Evolutionary conservation across 73 alveolate species (phyloP).

Genomic region (Stentor coeruleus): DNA sequence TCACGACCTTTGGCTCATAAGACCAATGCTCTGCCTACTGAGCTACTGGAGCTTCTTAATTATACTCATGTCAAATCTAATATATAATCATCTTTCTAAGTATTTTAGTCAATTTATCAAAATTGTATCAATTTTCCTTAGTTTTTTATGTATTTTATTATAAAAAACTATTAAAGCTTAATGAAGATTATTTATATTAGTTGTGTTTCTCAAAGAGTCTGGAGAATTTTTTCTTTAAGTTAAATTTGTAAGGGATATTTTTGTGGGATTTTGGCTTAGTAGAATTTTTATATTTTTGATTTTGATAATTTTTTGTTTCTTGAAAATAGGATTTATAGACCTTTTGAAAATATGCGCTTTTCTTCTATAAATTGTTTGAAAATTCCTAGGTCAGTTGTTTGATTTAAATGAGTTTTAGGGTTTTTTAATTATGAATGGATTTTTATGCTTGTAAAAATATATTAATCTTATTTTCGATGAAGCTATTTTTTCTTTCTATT

Average conservation of each 20-base stretch:
- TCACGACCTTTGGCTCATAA: constrained; percentile 30
- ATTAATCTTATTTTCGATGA: not conserved
- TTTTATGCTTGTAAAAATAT: no score
- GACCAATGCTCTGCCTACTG: constrained; percentile 30
- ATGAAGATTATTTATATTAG: not conserved
- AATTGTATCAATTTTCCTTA: no score
- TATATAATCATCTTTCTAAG: no score
- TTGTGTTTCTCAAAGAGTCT: constrained; percentile 1
- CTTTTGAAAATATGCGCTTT: not conserved
- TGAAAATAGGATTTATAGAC: not conserved
- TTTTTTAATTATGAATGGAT: no score
- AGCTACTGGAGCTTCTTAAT: constrained; percentile 7
- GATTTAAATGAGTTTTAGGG: not conserved
- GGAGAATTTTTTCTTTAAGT: not conserved
- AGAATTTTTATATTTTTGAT: no score
- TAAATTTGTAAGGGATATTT: not conserved
- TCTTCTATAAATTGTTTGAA: no score
- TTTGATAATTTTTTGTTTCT: no score
- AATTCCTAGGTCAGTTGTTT: not conserved
- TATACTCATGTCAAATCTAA: no score
- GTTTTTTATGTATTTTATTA: no score
- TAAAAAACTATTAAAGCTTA: not conserved
- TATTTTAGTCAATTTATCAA: no score
- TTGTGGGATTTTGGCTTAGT: not conserved
- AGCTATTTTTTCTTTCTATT: no score